Conservation (phyloP, 164 flowering plant genomes). For the Paratinospora sagittata region DNA sequence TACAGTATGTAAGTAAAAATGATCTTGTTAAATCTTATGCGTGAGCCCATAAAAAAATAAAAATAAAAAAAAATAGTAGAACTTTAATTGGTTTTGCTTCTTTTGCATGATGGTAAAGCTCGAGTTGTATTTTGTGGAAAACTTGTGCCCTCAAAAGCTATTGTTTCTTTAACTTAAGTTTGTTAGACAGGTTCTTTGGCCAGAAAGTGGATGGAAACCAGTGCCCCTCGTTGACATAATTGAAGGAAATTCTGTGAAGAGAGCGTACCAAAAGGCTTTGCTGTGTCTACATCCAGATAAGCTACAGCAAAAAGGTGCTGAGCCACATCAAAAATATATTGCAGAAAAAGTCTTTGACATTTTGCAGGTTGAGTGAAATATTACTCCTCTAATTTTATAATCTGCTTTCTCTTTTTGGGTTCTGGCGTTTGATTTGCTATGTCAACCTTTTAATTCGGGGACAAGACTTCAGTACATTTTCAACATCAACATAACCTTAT, state of each 20-base stretch:
- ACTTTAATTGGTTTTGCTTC: too few species aligned
- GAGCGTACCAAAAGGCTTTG: slow-evolving; percentile 80
- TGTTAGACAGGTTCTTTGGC: slow-evolving; percentile 72
- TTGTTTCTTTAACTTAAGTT: neutral
- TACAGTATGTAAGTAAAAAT: slow-evolving; percentile 63
- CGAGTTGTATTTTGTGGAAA: too few species aligned
- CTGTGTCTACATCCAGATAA: slow-evolving; percentile 89
- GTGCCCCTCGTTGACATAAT: slow-evolving; percentile 83
- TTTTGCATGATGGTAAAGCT: too few species aligned
- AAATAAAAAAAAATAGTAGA: too few species aligned
- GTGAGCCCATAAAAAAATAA: neutral
- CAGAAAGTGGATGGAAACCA: slow-evolving; percentile 88
- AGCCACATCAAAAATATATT: slow-evolving; percentile 57
- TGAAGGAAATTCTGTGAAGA: slow-evolving; percentile 70
- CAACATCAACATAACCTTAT: neutral
- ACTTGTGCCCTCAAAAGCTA: neutral
- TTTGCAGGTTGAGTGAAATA: slow-evolving; percentile 55
- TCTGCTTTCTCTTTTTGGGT: neutral
- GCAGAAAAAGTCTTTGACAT: slow-evolving; percentile 85
- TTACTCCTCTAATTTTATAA: neutral
- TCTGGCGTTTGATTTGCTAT: neutral
- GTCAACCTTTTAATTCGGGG: neutral
- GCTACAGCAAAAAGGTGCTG: slow-evolving; percentile 84
- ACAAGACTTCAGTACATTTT: neutral
- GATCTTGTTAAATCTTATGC: neutral